phyloP scores from a whole-genome alignment of 2,329 filamentous ascomycete species.

The Epichloe amarillans region DNA sequence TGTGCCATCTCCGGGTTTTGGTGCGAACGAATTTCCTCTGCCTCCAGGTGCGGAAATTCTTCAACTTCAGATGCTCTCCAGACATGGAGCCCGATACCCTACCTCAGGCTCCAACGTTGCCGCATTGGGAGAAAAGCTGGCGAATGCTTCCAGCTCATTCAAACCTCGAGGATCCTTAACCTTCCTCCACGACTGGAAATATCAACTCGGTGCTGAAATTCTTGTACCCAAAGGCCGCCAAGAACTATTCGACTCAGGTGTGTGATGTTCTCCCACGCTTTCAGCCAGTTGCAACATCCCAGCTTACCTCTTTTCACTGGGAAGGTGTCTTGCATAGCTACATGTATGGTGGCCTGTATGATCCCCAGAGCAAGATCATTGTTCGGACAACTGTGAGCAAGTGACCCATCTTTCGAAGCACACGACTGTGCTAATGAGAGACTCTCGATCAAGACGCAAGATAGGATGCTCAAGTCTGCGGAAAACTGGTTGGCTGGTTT shows the following conservation, averaged over 20 bases:
- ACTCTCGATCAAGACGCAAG: conserved; percentile 40
- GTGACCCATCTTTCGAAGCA: not conserved
- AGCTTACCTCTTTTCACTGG: not conserved
- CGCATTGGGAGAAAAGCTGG: conserved; percentile 42
- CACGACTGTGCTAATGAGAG: conserved; percentile 6
- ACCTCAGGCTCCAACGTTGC: conserved; percentile 44
- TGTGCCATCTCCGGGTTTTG: conserved; percentile 58
- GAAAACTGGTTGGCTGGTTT: conserved; percentile 71
- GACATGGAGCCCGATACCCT: conserved; percentile 63
- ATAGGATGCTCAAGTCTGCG: conserved; percentile 63
- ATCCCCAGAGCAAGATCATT: conserved; percentile 59
- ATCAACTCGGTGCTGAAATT: conserved; percentile 56
- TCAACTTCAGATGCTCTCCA: conserved; percentile 58
- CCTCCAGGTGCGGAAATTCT: conserved; percentile 54
- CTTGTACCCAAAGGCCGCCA: conserved; percentile 60
- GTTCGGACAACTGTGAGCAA: conserved; percentile 48
- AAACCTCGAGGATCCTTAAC: conserved; percentile 44
- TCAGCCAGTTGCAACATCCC: not conserved
- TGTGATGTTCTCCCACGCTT: not conserved
- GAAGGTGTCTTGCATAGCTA: conserved; percentile 56
- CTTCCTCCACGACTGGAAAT: conserved; percentile 58
- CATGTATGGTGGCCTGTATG: conserved; percentile 58
- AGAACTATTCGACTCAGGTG: conserved; percentile 54
- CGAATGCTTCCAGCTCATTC: conserved; percentile 37
- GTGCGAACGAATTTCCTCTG: conserved; percentile 57